Evolutionary conservation across 805 yeast genomes (phyloP), one percentile per base, ranked within the genome.

Genomic region (Saccharomycopsis javanensis): DNA sequence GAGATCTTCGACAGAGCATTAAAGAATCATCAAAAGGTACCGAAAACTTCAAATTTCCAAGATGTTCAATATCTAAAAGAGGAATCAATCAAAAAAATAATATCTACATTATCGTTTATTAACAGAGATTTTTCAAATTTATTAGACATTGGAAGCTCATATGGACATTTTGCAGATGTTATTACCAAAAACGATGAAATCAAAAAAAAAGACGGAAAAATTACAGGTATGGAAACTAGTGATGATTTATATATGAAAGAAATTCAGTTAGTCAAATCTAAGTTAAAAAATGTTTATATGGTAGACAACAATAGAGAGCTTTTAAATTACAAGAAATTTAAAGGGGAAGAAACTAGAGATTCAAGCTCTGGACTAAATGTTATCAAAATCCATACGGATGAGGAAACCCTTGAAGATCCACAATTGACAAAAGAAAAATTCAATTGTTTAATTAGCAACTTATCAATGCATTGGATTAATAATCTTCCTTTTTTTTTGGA

Each of bases 401-500:
- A 88, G 65, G 96, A 88, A 66, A 56, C 68, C 4, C 76, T 81
- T 64, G 71, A 71, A 57, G 77, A 77, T 59, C 73, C 72, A 2
- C 66, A 67, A 13, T 68, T 82, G 30, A 64, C 55, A 35, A 62
- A 71, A 7, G 70, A 74, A 55, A 69, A 74, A 18, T 85, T 77
- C 64, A 91, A 87, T 67, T 86, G 89, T 3, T 86, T 88, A 1
- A 67, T 88, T 2, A 83, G 90, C 1, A 87, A 86, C 66, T 68
- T 87, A 62, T 78, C 87, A 23, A 66, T 88, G 66, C 96, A 88
- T 68, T 88, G 96, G 96, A 81, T 86, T 58, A 88, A 88, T 65
- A 91, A 88, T 64, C 75, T 88, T n/a, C 96, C 96, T 0, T 73
- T 75, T 1, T 79, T 81, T 1, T 75, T 88, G 54, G 68, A 69